Evolutionary conservation across 768 basidiomycete species (phyloP), one percentile per base, ranked within the genome.

Genomic region (Pleurotus ostreatus): DNA sequence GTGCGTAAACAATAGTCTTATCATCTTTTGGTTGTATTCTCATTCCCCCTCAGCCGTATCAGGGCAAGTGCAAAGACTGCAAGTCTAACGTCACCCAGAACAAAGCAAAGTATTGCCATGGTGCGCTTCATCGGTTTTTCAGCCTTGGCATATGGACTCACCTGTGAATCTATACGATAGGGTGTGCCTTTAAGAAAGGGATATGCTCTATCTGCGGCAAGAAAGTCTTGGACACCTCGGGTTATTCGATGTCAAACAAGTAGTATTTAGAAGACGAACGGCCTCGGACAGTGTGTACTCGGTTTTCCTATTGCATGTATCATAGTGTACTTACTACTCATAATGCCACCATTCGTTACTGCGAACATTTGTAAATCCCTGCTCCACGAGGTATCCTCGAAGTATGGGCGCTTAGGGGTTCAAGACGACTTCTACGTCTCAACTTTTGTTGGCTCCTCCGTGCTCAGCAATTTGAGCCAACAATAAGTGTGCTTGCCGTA

Each of bases 191-290:
- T 72, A 92, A 87, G 77, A 90, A 89, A 65, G 92, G 92, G 11
- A 69, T 89, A 39, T 94, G 92, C 63, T 83, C 89, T 46, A 92
- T 93, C 73, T 94, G 92, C 61, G 92, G 92, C 61, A 93, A 92
- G 66, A 77, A 86, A 66, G 89, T 94, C 57, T 77, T 93, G 25
- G 91, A 94, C 68, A 94, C 89, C 6, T 81, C 83, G 5, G 84
- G 88, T 63, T 93, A 92, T 67, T 82, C 80, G 49, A 94, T 94
- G 91, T 90, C 89, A 20, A 83, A 81, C 74, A 92, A 92, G 70
- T 93, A 76, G 73, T 12, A 11, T 37, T 51, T 30, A 9, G 52
- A 38, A 39, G 15, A 41, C 55, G 47, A 47, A 15, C 30, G 20
- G 40, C 16, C 38, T 55, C 43, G 30, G 44, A 62, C 47, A 20